phyloP scores from a whole-genome alignment of 2,329 filamentous ascomycete genomes.

The Colletotrichum horii region DNA sequence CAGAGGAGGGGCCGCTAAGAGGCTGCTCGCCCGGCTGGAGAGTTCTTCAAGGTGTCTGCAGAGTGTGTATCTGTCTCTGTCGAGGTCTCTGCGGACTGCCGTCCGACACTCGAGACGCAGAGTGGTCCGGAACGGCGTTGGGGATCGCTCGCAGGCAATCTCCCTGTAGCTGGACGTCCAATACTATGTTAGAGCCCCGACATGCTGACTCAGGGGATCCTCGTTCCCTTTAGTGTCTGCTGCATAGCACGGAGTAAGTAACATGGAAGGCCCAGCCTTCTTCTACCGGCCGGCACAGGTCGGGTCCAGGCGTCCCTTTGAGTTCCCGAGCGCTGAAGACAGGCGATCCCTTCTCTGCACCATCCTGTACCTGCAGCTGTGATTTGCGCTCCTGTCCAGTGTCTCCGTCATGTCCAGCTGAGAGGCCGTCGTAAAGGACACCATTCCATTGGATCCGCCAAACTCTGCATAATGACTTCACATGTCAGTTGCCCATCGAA shows the following conservation, averaged over 20 bases:
- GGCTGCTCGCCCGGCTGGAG: background rate
- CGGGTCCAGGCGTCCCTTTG: background rate
- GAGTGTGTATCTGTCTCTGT: background rate
- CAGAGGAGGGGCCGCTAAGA: background rate
- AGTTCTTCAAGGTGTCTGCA: background rate
- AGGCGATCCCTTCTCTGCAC: background rate
- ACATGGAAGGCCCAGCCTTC: background rate
- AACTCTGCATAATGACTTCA: background rate
- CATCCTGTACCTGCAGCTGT: constrained; percentile 11
- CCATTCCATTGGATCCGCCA: background rate
- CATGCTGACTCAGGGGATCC: background rate
- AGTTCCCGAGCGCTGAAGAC: background rate
- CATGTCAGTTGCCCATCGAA: background rate
- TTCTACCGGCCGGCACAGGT: background rate
- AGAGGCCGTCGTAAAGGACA: background rate
- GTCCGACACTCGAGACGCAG: background rate
- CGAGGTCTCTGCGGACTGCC: background rate
- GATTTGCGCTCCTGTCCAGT: constrained; percentile 1
- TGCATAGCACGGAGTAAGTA: no score
- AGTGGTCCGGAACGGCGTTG: background rate
- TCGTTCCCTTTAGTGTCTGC: background rate
- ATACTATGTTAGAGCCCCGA: background rate
- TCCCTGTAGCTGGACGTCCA: background rate
- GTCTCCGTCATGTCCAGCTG: background rate
- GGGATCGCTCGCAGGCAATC: background rate